Evolutionary conservation across 495 filamentous ascomycete species (phyloP).

Genomic region (Podospora bellae-mahoneyi): DNA sequence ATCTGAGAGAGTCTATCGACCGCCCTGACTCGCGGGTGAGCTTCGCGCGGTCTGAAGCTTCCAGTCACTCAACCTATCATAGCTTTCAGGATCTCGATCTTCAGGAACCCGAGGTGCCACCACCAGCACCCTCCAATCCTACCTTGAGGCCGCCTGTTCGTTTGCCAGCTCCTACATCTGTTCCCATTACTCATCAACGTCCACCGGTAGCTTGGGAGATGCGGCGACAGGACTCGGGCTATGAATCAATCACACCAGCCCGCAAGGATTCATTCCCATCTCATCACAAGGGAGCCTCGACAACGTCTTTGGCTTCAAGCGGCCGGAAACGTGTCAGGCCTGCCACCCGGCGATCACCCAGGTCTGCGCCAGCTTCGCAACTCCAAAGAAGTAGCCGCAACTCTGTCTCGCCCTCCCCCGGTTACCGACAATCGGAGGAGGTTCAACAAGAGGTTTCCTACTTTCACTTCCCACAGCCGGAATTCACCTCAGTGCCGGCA

Average conservation of each 20-base stretch:
- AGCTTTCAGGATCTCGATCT: conserved; percentile 46
- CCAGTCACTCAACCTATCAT: conserved; percentile 41
- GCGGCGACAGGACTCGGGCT: conserved; percentile 49
- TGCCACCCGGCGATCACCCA: conserved; percentile 32
- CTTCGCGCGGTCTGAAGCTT: conserved; percentile 33
- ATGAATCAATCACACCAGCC: conserved; percentile 41
- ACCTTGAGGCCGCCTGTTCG: conserved; percentile 9
- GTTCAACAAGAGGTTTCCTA: conserved; percentile 38
- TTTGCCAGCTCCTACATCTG: conserved; percentile 3
- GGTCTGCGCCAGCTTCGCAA: conserved; percentile 26
- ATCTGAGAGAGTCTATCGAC: conserved; percentile 27
- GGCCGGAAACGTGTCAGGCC: conserved; percentile 36
- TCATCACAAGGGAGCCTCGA: conserved; percentile 21
- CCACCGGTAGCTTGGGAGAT: conserved; percentile 33
- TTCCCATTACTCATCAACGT: conserved; percentile 17
- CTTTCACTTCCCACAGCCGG: conserved; percentile 43
- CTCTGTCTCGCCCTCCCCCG: conserved; percentile 26
- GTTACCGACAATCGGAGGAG: conserved; percentile 19
- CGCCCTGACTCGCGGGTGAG: conserved; percentile 42
- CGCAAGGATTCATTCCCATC: conserved; percentile 26
- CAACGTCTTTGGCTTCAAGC: conserved; percentile 25
- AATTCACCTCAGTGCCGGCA: conserved; percentile 40
- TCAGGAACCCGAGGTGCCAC: conserved; percentile 26
- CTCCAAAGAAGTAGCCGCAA: conserved; percentile 20
- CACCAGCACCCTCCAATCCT: conserved; percentile 5